Conservation (phyloP, 805 yeast species). For the Torulaspora indica region DNA sequence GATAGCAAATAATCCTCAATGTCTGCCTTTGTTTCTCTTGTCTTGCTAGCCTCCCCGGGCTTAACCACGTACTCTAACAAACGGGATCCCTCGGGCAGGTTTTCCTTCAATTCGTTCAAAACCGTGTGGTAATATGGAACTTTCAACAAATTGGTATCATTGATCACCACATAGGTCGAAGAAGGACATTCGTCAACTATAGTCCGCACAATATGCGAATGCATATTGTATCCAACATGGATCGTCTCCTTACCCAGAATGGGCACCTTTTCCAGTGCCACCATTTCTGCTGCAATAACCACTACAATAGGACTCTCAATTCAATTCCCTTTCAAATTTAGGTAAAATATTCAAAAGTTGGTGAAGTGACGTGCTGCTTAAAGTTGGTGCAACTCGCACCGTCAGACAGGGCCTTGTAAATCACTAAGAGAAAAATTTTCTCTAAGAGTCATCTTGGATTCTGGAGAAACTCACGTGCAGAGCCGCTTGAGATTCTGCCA, state of each 20-base stretch:
- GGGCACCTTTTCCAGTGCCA: constrained; percentile 47
- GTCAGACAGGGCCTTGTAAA: constrained; percentile 3
- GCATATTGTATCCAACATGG: constrained; percentile 84
- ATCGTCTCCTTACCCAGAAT: constrained; percentile 80
- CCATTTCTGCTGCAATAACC: constrained; percentile 12
- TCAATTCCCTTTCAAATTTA: neutral
- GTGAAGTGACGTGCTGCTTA: neutral
- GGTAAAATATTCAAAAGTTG: neutral
- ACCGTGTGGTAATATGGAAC: constrained; percentile 57
- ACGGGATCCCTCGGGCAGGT: constrained; percentile 53
- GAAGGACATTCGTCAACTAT: constrained; percentile 60
- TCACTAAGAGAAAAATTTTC: constrained; percentile 4
- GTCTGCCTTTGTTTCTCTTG: constrained; percentile 80
- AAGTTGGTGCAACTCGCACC: constrained; percentile 8
- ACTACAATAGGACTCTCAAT: neutral
- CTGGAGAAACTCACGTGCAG: constrained; percentile 12
- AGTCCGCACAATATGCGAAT: constrained; percentile 65
- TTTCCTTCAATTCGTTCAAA: constrained; percentile 39
- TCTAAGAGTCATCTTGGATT: constrained; percentile 3
- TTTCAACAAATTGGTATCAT: constrained; percentile 73
- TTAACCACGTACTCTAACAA: constrained; percentile 68
- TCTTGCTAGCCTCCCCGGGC: constrained; percentile 92
- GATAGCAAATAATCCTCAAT: constrained; percentile 83
- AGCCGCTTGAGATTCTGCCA: constrained; percentile 25
- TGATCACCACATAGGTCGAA: constrained; percentile 86